These are phyloP conservation scores for Gossypium schwendimanii DNA, from an alignment of 441 rosid species.

Conservation along the genomic window DNA sequence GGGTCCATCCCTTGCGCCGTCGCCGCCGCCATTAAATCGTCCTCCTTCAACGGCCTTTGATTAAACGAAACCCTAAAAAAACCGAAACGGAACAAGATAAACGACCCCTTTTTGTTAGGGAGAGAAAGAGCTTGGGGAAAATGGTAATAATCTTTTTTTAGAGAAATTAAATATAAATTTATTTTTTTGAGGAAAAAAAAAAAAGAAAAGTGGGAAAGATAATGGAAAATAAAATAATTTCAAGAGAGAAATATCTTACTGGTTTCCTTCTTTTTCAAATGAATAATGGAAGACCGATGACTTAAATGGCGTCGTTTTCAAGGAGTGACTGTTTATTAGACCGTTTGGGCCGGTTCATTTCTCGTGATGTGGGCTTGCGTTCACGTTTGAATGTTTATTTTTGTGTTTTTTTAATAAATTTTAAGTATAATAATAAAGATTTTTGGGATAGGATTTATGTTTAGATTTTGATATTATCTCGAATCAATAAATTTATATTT, in stretches of 20 bases:
- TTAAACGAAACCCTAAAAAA: conserved; percentile 20
- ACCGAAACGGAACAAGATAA: not conserved
- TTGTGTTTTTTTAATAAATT: too few relatives aligned
- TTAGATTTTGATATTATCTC: too few relatives aligned
- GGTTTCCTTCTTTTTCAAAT: not conserved
- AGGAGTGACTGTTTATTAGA: not conserved
- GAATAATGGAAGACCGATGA: not conserved
- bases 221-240: too few relatives aligned
- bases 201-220: too few relatives aligned
- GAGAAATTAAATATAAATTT: not conserved
- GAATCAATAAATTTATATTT: too few relatives aligned
- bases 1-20: conserved; percentile 48
- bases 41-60: conserved; percentile 7
- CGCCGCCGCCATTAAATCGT: conserved; percentile 24
- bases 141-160: not conserved
- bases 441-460: too few relatives aligned
- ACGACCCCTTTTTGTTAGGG: not conserved
- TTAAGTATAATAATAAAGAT: too few relatives aligned
- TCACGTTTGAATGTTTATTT: not conserved
- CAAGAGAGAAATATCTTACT: not conserved
- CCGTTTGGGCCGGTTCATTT: not conserved
- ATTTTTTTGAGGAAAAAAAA: too few relatives aligned
- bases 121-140: not conserved
- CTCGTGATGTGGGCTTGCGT: not conserved
- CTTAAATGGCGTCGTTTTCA: not conserved